Conservation (phyloP, 345 rosid species). For the Euphorbia lathyris region DNA sequence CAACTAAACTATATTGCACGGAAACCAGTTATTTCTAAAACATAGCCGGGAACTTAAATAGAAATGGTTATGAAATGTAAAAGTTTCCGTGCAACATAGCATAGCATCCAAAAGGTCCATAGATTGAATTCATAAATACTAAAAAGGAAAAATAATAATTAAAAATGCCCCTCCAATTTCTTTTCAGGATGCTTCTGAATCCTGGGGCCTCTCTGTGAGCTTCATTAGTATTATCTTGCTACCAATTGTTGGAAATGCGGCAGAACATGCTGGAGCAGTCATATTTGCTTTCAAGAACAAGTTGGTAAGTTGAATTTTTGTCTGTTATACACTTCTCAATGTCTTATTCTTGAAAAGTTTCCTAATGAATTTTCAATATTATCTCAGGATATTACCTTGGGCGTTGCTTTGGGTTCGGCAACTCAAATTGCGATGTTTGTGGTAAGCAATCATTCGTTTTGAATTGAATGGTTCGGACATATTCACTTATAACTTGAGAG, state of each 20-base stretch:
- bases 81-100: too few species aligned
- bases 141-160: background rate
- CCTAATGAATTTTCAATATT: too few species aligned
- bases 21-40: too few species aligned
- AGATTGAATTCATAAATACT: too few species aligned
- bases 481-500: too few species aligned
- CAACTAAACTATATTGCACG: too few species aligned
- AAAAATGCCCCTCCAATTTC: background rate
- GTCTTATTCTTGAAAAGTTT: too few species aligned
- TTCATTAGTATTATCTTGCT: slow-evolving; percentile 85
- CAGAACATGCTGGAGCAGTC: slow-evolving; percentile 93
- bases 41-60: too few species aligned
- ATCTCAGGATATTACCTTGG: slow-evolving; percentile 75
- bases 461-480: too few species aligned
- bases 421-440: slow-evolving; percentile 80
- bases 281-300: slow-evolving; percentile 93
- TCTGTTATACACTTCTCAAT: too few species aligned
- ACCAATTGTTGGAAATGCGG: slow-evolving; percentile 93
- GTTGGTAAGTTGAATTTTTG: slow-evolving; percentile 41
- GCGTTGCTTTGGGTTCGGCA: slow-evolving; percentile 88
- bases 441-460: slow-evolving; percentile 37
- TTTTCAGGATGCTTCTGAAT: slow-evolving; percentile 63
- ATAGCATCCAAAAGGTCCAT: too few species aligned
- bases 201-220: slow-evolving; percentile 90
- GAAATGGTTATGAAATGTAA: too few species aligned